Conservation (phyloP, 169 alveolate species). For the Eimeria acervulina region DNA sequence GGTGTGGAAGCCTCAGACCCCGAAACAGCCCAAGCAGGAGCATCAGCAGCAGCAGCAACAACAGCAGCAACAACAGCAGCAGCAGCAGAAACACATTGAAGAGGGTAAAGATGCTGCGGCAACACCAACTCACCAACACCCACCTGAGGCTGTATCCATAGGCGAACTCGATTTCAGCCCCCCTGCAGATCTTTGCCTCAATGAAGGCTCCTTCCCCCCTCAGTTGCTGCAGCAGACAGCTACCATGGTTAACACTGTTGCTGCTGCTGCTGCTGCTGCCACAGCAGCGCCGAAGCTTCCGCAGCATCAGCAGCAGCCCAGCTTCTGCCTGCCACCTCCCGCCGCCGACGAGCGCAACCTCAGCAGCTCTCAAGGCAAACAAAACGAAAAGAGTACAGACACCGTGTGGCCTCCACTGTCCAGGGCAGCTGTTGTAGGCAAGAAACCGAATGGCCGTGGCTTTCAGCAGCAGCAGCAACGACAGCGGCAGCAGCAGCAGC, state of each 20-base stretch:
- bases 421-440: neutral
- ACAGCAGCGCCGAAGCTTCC: neutral
- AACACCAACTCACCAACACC: neutral
- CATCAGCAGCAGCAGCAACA: constrained; percentile 55
- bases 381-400: neutral
- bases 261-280: constrained; percentile 23
- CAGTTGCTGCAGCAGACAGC: constrained; percentile 48
- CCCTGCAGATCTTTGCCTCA: constrained; percentile 45
- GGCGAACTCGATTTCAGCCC: constrained; percentile 32
- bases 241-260: neutral
- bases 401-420: constrained; percentile 47
- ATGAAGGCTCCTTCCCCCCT: constrained; percentile 44
- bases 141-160: neutral
- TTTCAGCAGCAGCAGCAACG: neutral
- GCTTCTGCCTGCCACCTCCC: constrained; percentile 5
- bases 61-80: constrained; percentile 39
- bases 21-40: constrained; percentile 5
- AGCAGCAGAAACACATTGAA: constrained; percentile 26
- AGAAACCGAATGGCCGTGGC: neutral
- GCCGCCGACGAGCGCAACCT: neutral
- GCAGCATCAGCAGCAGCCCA: neutral
- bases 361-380: neutral
- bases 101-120: neutral
- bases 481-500: constrained; percentile 32
- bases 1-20: constrained; percentile 26